Conservation (phyloP, 163 green algal species). For the Picocystis sp. region DNA sequence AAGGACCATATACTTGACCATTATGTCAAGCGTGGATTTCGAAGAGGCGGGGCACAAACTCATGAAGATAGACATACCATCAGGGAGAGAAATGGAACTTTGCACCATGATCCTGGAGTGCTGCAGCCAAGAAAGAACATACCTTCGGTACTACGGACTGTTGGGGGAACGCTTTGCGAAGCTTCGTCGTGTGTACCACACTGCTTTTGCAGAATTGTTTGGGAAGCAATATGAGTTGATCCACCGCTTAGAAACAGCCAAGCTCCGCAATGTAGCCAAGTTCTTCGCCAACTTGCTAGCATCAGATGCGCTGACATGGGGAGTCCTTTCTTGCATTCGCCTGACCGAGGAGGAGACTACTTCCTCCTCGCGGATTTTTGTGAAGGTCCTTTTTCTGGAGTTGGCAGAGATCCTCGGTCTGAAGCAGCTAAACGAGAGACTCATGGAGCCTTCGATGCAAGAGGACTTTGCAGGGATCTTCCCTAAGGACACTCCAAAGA, state of each 20-base stretch:
- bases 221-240: constrained; percentile 66
- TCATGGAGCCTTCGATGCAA: constrained; percentile 39
- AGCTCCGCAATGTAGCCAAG: constrained; percentile 94
- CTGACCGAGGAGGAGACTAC: constrained; percentile 97
- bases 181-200: constrained; percentile 49
- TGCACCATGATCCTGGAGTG: constrained; percentile 95
- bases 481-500: constrained; percentile 51
- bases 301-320: constrained; percentile 79
- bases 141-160: constrained; percentile 78
- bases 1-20: constrained; percentile 97
- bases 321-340: constrained; percentile 51
- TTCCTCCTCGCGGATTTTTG: constrained; percentile 91
- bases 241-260: constrained; percentile 95
- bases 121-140: constrained; percentile 65
- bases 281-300: constrained; percentile 86
- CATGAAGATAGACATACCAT: constrained; percentile 69
- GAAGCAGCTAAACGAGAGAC: constrained; percentile 48
- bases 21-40: constrained; percentile 93
- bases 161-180: constrained; percentile 84
- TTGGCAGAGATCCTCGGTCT: constrained; percentile 71
- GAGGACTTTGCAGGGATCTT: constrained; percentile 59
- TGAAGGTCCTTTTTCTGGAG: constrained; percentile 98
- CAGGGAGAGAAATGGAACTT: constrained; percentile 65
- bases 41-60: constrained; percentile 98
- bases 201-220: constrained; percentile 26